Base-by-base conservation (phyloP, 345 rosid genomes). In the Hibiscus tridactylites region DNA sequence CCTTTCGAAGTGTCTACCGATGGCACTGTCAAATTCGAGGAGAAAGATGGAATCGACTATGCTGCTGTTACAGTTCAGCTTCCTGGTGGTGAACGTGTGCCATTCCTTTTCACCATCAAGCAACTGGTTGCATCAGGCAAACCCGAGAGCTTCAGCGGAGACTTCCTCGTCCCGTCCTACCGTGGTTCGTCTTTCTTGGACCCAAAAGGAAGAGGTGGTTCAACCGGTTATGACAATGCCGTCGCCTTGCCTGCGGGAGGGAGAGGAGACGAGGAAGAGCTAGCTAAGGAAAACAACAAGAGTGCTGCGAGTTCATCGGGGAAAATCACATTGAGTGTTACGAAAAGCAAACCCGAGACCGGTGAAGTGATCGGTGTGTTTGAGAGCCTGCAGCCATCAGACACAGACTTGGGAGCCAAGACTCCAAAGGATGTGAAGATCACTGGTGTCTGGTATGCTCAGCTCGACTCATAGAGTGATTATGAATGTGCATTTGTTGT, bases 321-420 rank as follows among this genome's bases (percentile, higher is more conserved):
- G 49, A 91, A 91, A 75, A 94, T 94, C 79, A 94, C 91, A 17
- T 60, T 94, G 35, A 88, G 93, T 71, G 97, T 91, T 13, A 87
- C 96, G 37, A 79, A 84, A 83, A 90, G 79, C 81, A 94, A 86
- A 79, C 97, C 98, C 0, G 96, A 91, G 77, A 91, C 92, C 0
- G 97, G 98, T 42, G 98, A 94, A 78, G 80, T 94, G 42, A 91
- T 94, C 11, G 96, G 98, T 8, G 98, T 91, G 79, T 94, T 94
- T 44, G 98, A 94, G 90, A 94, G 98, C 73, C 0, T 90, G 65
- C 97, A 94, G 88, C 98, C 98, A n/a, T 95, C 97, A 39, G 97
- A 95, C 72, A 95, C 97, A 66, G 97, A 95, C 77, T 68, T 95
- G 87, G 99, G 97, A 6, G 97, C 99, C 19, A 95, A 95, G 86